Base-by-base conservation (phyloP, 2,329 filamentous ascomycete species). In the Aspergillus persii region DNA sequence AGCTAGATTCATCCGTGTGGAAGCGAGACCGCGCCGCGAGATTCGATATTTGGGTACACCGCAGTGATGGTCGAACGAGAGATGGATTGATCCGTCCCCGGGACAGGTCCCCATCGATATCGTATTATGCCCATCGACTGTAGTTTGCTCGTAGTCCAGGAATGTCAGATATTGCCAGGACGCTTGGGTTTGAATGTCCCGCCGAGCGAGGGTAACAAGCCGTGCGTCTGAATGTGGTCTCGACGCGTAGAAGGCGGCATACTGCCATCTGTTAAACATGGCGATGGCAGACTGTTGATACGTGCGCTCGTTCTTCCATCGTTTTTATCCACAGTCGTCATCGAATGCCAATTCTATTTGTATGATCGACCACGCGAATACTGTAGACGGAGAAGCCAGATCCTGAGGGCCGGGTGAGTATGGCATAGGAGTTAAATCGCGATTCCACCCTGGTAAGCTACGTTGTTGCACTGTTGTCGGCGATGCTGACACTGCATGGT, bases 281-380 rank as follows among this genome's bases (percentile, higher is more conserved):
- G 36, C n/a, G 12, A 41, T 41, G 36, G 36, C 36, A 11, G 36
- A 41, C 36, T 41, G 36, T 5, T 41, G 36, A 6, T 41, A 77
- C 59, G 74, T 81, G 15, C 74, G 74, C 36, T 73, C 74, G 18
- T 81, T 80, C 59, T 76, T 75, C 44, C 78, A 79, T 49, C 81
- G 82, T 70, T 82, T 82, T 63, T 83, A 83, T 59, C 81, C 80
- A 0, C 75, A 77, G 63, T 74, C 70, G 0, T 56, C 66, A 1
- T 64, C 61, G 1, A 79, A 77, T 0, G 77, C 77, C 4, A 73
- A 71, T 29, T 65, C 81, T 4, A 66, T 71, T 1, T 74, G 71
- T 3, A 70, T 82, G 3, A 82, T 83, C 78, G 77, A 74, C 54
- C 80, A 83, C 54, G 69, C 68, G 6, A 68, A 68, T 4, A 80